Evolutionary conservation across 2,329 filamentous ascomycete genomes (phyloP), one percentile per base, ranked within the genome.

Genomic region (Fonsecaea pugnacius): DNA sequence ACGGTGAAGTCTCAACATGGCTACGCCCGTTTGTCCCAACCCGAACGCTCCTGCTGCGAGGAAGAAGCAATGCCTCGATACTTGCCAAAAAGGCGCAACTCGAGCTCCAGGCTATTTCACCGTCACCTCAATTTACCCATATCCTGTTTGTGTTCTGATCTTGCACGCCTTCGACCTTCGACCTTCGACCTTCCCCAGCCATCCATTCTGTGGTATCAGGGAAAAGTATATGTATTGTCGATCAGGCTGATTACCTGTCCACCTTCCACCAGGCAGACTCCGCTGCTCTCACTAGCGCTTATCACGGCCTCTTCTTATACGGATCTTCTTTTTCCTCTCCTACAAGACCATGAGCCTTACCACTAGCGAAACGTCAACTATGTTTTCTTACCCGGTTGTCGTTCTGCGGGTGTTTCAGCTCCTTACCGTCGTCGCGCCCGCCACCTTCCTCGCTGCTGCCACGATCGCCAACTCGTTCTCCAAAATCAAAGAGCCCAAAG

Each of bases 391-490:
- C 40, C 8, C 33, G 16, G 21, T 51, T 14, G n/a, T 43, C 21
- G 9, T n/a, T 21, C 32, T 60, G 40, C 51, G 50, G 32, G 51
- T 56, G 51, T 46, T 60, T 32, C 62, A 60, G 36, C 14, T 43
- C 40, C 36, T 64, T 10, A 40, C 38, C 32, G 40, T 64, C 30
- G 21, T 43, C 8, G 12, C 53, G 14, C 7, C 62, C 16, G 18
- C 52, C n/a, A 24, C 35, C 50, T 64, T 56, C 57, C 56, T 60
- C 35, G 51, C 35, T n/a, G 27, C 60, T 43, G 58, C 62, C 38
- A 35, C 24, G 14, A 56, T 59, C 57, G 10, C 18, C 33, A 33
- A 43, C 36, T 60, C 57, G 8, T 57, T 64, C 35, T 58, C 46
- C 3, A 16, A 10, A 14, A 32, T 9, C 35, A 36, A 27, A 36